A percentile compares a stretch with the other conserved stretches of the same genome.
phyloP scores from a whole-genome alignment of 2,329 filamentous ascomycete genomes.

The Fusarium sublunatum region DNA sequence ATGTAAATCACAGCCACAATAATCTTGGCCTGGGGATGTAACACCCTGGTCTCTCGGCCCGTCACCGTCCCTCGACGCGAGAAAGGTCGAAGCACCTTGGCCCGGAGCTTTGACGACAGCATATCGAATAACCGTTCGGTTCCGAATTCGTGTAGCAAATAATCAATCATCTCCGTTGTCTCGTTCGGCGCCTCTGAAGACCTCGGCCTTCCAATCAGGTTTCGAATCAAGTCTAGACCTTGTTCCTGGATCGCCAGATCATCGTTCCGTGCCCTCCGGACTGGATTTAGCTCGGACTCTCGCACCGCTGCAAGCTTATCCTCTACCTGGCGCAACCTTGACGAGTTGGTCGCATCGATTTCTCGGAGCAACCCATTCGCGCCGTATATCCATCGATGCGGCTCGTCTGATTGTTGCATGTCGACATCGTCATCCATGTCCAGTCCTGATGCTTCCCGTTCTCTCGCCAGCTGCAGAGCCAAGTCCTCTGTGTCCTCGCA shows the following conservation, averaged over 20 bases:
- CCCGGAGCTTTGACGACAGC: constrained; percentile 79
- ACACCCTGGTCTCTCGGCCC: constrained; percentile 59
- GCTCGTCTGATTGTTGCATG: constrained; percentile 62
- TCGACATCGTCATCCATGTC: constrained; percentile 70
- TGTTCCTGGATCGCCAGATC: constrained; percentile 91
- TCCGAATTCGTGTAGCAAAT: constrained; percentile 80
- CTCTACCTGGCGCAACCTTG: constrained; percentile 62
- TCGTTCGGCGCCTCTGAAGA: constrained; percentile 62
- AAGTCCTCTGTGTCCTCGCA: constrained; percentile 70
- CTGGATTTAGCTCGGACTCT: constrained; percentile 75
- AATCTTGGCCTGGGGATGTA: constrained; percentile 74
- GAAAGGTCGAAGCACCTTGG: constrained; percentile 67
- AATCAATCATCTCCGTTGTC: constrained; percentile 82
- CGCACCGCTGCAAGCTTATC: constrained; percentile 63
- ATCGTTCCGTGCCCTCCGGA: constrained; percentile 76
- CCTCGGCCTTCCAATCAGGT: constrained; percentile 77
- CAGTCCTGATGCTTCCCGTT: constrained; percentile 47
- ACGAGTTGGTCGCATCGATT: constrained; percentile 53
- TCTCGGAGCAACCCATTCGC: constrained; percentile 49
- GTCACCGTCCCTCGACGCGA: constrained; percentile 54
- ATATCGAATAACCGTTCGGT: constrained; percentile 84
- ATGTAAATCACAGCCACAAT: constrained; percentile 83
- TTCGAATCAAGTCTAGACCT: constrained; percentile 87
- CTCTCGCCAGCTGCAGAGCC: constrained; percentile 55
- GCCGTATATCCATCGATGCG: constrained; percentile 52